Evolutionary conservation across 805 yeast genomes (phyloP).

Genomic region (Blastobotrys americana): DNA sequence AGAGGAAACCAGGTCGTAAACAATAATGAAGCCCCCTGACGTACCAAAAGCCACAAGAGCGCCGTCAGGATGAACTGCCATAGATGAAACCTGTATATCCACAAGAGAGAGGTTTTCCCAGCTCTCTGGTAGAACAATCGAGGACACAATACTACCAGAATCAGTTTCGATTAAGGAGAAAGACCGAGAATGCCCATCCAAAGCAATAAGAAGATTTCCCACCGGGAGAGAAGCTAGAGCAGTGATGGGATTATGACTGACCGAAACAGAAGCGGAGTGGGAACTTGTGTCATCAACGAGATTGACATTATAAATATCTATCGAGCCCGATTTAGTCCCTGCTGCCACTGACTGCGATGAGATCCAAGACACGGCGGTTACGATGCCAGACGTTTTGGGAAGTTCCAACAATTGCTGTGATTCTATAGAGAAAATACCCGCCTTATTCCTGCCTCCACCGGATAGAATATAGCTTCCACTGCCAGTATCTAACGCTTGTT

Average conservation of each 20-base stretch:
- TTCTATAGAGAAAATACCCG: slow-evolving; percentile 12
- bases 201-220: not conserved
- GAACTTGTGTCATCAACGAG: not conserved
- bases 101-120: slow-evolving; percentile 3
- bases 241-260: not conserved
- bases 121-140: not conserved
- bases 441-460: slow-evolving; percentile 20
- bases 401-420: slow-evolving; percentile 1
- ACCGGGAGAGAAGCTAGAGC: not conserved
- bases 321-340: slow-evolving; percentile 16
- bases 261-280: not conserved
- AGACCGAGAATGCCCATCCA: not conserved
- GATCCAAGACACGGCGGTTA: slow-evolving; percentile 14
- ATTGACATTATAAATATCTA: slow-evolving; percentile 9
- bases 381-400: slow-evolving; percentile 12
- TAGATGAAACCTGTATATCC: slow-evolving; percentile 9
- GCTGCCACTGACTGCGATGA: slow-evolving; percentile 9
- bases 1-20: slow-evolving; percentile 38
- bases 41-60: slow-evolving; percentile 38
- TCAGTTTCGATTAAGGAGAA: not conserved
- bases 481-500: slow-evolving; percentile 6
- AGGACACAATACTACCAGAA: not conserved
- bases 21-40: slow-evolving; percentile 29
- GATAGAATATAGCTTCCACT: slow-evolving; percentile 6
- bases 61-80: slow-evolving; percentile 44